Evolutionary conservation across 345 rosid species (phyloP), one percentile per base, ranked within the genome.

Genomic region (Rhizophora mangle): DNA sequence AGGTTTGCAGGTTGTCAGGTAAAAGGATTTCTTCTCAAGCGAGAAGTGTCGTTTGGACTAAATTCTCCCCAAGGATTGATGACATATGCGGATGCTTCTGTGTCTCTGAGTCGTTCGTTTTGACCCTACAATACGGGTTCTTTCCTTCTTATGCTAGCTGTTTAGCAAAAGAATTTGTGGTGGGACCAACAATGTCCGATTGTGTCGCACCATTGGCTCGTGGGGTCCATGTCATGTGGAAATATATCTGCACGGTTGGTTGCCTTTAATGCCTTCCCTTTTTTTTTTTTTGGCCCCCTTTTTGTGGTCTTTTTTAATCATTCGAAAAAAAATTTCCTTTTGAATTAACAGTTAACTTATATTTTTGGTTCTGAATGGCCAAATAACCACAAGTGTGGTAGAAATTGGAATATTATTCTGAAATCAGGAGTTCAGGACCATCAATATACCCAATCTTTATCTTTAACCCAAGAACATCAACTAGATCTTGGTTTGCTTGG

Each of bases 161-260:
- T 82, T 78, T 78, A 65, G 82, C 87, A 78, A 68, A 69, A 71
- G 65, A 76, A 78, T 79, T 79, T 60, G 82, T 79, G 82, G 80
- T 75, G 83, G 85, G 88, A 32, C 82, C 85, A 65, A 30, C 36
- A 53, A 70, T 69, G 36, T 60, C 56, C 31, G 62, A 61, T 47
- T 31, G 72, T 64, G 67, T 43, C 72, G 16, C 34, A n/a, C 56
- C 34, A 68, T n/a, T 27, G 60, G 22, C 52, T 63, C 21, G 71
- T 72, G 81, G 84, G 84, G 84, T 32, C 76, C 53, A 21, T 60
- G 64, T 55, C 82, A 72, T 71, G 84, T 76, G 80, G 54, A 58
- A 69, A 62, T 79, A 21, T 55, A 11, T 68, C 19, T 54, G 46
- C 70, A 20, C 60, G 49, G 69, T 46, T 52, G 65, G 66, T 53